phyloP scores from a whole-genome alignment of 106 monocot species.

The Dioscorea alata region DNA sequence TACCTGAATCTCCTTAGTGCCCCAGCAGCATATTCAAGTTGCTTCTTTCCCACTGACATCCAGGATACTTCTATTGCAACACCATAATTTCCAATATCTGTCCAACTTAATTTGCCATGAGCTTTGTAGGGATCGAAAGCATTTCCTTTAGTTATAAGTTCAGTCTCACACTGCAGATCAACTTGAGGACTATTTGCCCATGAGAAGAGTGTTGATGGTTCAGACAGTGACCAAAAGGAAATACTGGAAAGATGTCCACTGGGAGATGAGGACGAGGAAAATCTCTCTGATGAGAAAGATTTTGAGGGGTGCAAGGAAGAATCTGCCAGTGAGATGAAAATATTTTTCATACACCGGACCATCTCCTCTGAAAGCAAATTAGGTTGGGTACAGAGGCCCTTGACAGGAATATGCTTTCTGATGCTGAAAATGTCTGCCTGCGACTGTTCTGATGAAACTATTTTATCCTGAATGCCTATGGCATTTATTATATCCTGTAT shows the following conservation, averaged over 20 bases:
- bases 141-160: slow-evolving; percentile 36
- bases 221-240: slow-evolving; percentile 47
- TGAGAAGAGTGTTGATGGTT: slow-evolving; percentile 41
- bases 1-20: slow-evolving; percentile 74
- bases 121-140: slow-evolving; percentile 71
- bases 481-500: slow-evolving; percentile 25
- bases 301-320: slow-evolving; percentile 24
- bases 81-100: slow-evolving; percentile 70
- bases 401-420: slow-evolving; percentile 30
- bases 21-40: slow-evolving; percentile 82
- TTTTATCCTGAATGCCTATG: slow-evolving; percentile 15
- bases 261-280: slow-evolving; percentile 34
- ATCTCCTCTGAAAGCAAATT: slow-evolving; percentile 78
- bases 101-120: slow-evolving; percentile 73
- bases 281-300: slow-evolving; percentile 21
- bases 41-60: slow-evolving; percentile 90
- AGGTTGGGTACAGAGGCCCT: slow-evolving; percentile 46
- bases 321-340: slow-evolving; percentile 72
- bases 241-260: slow-evolving; percentile 47
- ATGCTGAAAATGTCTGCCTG: slow-evolving; percentile 20
- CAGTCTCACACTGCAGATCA: slow-evolving; percentile 37
- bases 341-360: slow-evolving; percentile 83
- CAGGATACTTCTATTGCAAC: slow-evolving; percentile 78
- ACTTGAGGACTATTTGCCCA: slow-evolving; percentile 55
- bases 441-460: slow-evolving; percentile 2